Evolutionary conservation across 768 basidiomycete genomes (phyloP).

Genomic region (Lactarius quietus): DNA sequence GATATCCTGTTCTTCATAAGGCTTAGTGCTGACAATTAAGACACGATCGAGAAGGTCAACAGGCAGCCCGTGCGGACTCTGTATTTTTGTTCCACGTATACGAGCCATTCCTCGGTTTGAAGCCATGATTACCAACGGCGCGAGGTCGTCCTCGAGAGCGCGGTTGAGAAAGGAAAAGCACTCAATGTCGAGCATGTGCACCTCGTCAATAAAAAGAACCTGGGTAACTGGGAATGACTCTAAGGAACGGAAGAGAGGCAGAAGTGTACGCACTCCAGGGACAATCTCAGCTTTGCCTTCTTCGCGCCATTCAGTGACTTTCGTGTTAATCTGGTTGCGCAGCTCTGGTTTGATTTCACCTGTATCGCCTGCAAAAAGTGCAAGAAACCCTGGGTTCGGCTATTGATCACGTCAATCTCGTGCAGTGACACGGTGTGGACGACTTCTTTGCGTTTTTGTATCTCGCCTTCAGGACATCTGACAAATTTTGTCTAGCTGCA

Average conservation of each 20-base stretch:
- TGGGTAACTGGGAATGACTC: conserved; percentile 32
- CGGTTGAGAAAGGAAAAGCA: conserved; percentile 99
- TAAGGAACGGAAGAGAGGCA: neutral
- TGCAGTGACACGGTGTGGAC: conserved; percentile 97
- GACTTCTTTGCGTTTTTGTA: conserved; percentile 96
- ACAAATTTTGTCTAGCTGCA: conserved; percentile 88
- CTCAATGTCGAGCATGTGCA: conserved; percentile 99
- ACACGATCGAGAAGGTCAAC: conserved; percentile 93
- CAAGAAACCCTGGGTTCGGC: conserved; percentile 96
- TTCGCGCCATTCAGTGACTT: conserved; percentile 96
- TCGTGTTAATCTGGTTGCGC: conserved; percentile 93
- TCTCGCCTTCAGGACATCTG: conserved; percentile 96
- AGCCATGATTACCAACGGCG: conserved; percentile 97
- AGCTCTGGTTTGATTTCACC: conserved; percentile 98
- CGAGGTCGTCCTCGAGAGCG: conserved; percentile 88
- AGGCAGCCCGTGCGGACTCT: conserved; percentile 92
- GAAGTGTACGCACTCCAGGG: conserved; percentile 67
- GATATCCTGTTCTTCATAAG: conserved; percentile 80
- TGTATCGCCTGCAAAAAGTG: conserved; percentile 92
- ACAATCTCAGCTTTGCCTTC: conserved; percentile 98
- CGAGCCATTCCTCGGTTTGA: conserved; percentile 93
- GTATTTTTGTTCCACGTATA: conserved; percentile 93
- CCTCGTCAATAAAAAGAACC: conserved; percentile 99
- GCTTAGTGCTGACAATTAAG: conserved; percentile 90
- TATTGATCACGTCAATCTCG: conserved; percentile 99